Percentiles rank a stretch among this genome's conserved stretches.
These are phyloP conservation scores for Thermoascus crustaceus DNA, from an alignment of 2,329 filamentous ascomycete genomes.

Conservation along the genomic window DNA sequence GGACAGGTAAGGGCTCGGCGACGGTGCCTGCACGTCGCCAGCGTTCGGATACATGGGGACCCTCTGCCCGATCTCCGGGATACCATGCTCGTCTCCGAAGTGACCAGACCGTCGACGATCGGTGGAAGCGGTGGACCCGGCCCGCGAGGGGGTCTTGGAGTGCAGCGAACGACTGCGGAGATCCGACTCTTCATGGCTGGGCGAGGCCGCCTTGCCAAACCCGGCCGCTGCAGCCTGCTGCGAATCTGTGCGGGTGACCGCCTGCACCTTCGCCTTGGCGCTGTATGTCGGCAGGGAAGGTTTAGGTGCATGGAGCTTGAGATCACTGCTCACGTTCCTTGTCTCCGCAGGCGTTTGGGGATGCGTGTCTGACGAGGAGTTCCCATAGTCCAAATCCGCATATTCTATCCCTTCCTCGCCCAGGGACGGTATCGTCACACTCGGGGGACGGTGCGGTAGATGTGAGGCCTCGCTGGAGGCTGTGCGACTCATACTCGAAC, in stretches of 20 bases:
- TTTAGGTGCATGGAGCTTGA: constrained; percentile 82
- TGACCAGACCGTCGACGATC: constrained; percentile 50
- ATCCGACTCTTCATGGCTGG: constrained; percentile 46
- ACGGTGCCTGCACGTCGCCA: constrained; percentile 92
- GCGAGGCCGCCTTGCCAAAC: constrained; percentile 55
- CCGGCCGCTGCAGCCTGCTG: constrained; percentile 75
- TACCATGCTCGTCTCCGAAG: constrained; percentile 70
- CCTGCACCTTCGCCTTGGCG: constrained; percentile 73
- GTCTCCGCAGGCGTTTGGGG: constrained; percentile 58
- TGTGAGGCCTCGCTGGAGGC: constrained; percentile 27
- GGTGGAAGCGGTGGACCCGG: constrained; percentile 38
- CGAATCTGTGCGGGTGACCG: constrained; percentile 88
- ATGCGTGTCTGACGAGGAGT: constrained; percentile 35
- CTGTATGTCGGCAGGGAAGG: constrained; percentile 74
- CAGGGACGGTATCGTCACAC: constrained; percentile 73
- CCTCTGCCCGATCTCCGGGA: constrained; percentile 83
- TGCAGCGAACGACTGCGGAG: constrained; percentile 48
- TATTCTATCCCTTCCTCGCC: constrained; percentile 91
- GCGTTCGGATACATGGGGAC: constrained; percentile 91
- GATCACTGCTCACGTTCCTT: constrained; percentile 66
- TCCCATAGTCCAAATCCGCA: constrained; percentile 49
- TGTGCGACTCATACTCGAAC: constrained; percentile 23
- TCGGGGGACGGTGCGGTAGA: constrained; percentile 54
- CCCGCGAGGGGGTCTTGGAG: constrained; percentile 51
- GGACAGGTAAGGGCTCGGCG: constrained; percentile 55